Base-by-base conservation (phyloP, 2,329 filamentous ascomycete genomes). In the Blastomyces silverae region DNA sequence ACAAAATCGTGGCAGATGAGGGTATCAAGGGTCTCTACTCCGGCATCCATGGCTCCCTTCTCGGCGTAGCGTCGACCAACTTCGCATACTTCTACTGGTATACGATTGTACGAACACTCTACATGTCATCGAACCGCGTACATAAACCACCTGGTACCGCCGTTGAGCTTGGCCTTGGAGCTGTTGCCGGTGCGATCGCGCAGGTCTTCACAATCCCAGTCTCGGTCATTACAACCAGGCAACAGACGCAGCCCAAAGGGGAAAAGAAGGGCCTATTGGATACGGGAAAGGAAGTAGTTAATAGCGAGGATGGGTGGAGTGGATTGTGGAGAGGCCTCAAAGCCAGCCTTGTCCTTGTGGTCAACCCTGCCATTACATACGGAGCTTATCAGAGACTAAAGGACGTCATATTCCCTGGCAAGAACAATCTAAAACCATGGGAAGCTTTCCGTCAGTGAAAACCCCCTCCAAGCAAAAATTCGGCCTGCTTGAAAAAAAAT, bases 81-180 rank as follows among this genome's bases (percentile, higher is more conserved):
- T 99, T 99, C 75, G 94, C 94, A 72, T 99, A 99, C 80, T 99
- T 99, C 77, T 99, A 99, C 81, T 97, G 93, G 92, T 97, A 97
- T 77, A 93, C 91, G 5, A 80, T 94, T 37, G 91, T 97, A 42
- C 87, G 94, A 68, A 86, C 86, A 20, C 78, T 96, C 25, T 97
- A 97, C 76, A 78, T 90, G 69, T 78, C 80, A 22, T 83, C 82
- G 31, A 79, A 79, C 70, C 84, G 84, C 69, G 80, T 85, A 52
- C 76, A 83, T 67, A 84, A 84, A 69, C 75, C 88, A 34, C 91
- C 92, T 1, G 88, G 90, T 25, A 97, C 92, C 0, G 85, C 89
- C 4, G 83, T 89, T 56, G 94, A 99, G 78, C 83, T 99, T 64
- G 84, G 87, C 1, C 82, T 99, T 13, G 94, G 94, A 57, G 94